phyloP scores from a whole-genome alignment of 2,329 filamentous ascomycete genomes.

The Pseudocercospora musae region DNA sequence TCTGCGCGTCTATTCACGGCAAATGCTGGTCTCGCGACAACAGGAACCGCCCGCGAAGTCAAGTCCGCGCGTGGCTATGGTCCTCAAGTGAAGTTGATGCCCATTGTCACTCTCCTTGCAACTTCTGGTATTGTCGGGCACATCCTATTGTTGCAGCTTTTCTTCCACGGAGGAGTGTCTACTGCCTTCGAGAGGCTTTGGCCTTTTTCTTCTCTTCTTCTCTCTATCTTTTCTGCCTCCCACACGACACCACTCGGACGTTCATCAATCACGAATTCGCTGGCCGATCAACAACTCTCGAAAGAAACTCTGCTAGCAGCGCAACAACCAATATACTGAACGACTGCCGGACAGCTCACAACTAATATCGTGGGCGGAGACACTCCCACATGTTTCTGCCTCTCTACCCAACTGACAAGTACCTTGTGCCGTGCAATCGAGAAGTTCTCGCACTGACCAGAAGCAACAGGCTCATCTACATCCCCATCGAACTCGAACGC shows the following conservation, averaged over 20 bases:
- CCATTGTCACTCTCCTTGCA: conserved; percentile 25
- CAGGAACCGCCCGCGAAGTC: conserved; percentile 21
- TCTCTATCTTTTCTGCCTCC: conserved; percentile 13
- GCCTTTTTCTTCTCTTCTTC: conserved; percentile 19
- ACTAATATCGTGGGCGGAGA: conserved; percentile 9
- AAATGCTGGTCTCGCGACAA: conserved; percentile 26
- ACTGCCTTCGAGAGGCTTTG: conserved; percentile 30
- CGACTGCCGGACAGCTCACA: conserved; percentile 28
- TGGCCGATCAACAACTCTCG: conserved; percentile 21
- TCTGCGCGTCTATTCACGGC: conserved; percentile 26
- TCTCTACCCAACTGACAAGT: conserved; percentile 37
- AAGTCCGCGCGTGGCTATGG: conserved; percentile 13
- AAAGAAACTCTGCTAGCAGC: neutral
- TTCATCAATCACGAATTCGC: conserved; percentile 17
- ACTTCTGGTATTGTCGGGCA: conserved; percentile 35
- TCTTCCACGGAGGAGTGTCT: conserved; percentile 33
- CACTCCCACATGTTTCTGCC: conserved; percentile 35
- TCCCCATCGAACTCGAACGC: conserved; percentile 26
- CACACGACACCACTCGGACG: conserved; percentile 9
- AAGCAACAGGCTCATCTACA: conserved; percentile 30
- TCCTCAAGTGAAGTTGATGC: conserved; percentile 19
- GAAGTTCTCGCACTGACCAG: neutral
- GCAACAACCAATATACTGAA: neutral
- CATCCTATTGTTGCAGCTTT: conserved; percentile 38
- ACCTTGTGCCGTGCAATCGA: conserved; percentile 3